Percentiles rank a stretch among this genome's conserved stretches.
phyloP scores from a whole-genome alignment of 345 rosid species.

The rapeseed (Brassica napus) region Da-Ae NC_063440.1:2464001-2464500 shows the following conservation, averaged over 20 bases:
- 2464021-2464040: conserved; percentile 84
- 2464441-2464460: background rate
- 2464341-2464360: background rate
- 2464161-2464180: background rate
- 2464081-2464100: conserved; percentile 71
- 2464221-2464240: background rate
- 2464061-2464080: conserved; percentile 50
- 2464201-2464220: background rate
- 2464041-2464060: conserved; percentile 91
- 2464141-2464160: conserved; percentile 76
- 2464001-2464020: background rate
- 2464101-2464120: conserved; percentile 87
- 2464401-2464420: conserved; percentile 3
- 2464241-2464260: background rate
- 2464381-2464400: background rate
- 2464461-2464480: background rate
- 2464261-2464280: background rate
- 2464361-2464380: background rate
- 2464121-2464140: conserved; percentile 69
- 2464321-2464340: background rate
- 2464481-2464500: conserved; percentile 48
- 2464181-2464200: background rate
- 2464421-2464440: background rate
- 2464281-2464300: background rate
- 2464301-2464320: background rate